Base-by-base conservation (phyloP, 108 stramenopile genomes). In the Phaeodactylum tricornutum region DNA sequence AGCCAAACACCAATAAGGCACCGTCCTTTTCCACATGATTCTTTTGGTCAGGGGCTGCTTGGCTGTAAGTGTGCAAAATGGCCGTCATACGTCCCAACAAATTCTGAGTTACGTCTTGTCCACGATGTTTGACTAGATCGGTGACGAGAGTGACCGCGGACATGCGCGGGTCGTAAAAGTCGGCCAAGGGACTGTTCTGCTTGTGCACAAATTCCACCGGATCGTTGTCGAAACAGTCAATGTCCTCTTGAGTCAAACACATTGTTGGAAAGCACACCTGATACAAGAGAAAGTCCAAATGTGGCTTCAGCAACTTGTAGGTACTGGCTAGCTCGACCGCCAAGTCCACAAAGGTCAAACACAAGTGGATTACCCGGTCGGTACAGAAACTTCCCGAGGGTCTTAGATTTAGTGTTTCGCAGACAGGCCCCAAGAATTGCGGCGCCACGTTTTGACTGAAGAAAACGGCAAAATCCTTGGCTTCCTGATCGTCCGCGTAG, bases 231-330 rank as follows among this genome's bases (percentile, higher is more conserved):
- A 98, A 98, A 62, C 74, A 60, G 5, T 90, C 84, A 41, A 94
- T 55, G 59, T 98, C 95, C 2, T 75, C 82, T 35, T 76, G 55
- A 7, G 81, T 80, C 39, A 96, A 66, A 49, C 93, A 93, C 56
- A 98, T 84, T 23, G 78, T 77, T 27, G 95, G 95, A 55, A 95
- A 96, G 64, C 94, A 93, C 6, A 94, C 95, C 59, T 96, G 83
- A 66, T 93, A 95, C 33, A 98, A 57, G 45, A 98, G 64, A 66
- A 98, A 98, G 55, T 95, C 93, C 63, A 98, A 64, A 69, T 98
- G 94, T 23, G 97, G 97, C 61, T 98, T 98, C 50, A 98, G 73
- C 21, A 96, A 43, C 59, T 93, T 93, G 84, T 96, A 98, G 3
- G 94, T 94, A 12, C 82, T 71, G 3, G 91, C 77, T 43, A 96